Conservation (phyloP, 805 yeast species). For the Cyberlindnera sargentensis region DNA sequence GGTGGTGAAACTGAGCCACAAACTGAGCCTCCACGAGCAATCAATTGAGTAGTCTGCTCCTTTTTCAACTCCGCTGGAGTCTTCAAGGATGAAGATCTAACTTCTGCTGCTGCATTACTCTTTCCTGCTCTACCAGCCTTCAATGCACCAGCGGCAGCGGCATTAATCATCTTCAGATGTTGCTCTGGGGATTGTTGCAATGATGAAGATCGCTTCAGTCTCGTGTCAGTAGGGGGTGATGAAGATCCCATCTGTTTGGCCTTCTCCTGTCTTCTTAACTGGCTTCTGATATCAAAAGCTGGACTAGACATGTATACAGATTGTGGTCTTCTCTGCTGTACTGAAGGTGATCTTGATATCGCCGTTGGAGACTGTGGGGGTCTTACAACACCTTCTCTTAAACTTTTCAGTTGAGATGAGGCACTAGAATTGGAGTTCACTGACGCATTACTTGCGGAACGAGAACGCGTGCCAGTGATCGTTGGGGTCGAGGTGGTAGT, state of each 20-base stretch:
- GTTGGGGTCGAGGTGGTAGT: not conserved
- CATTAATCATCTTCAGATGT: constrained; percentile 2
- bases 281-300: constrained; percentile 24
- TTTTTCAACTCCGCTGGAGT: constrained; percentile 7
- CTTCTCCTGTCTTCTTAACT: constrained; percentile 20
- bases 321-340: constrained; percentile 16
- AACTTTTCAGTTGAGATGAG: constrained; percentile 10
- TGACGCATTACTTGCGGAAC: constrained; percentile 18
- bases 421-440: constrained; percentile 11
- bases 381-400: constrained; percentile 1
- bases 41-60: not conserved
- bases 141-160: constrained; percentile 21
- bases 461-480: not conserved
- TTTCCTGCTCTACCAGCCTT: constrained; percentile 2
- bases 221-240: not conserved
- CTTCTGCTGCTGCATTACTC: constrained; percentile 1
- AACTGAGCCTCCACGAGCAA: not conserved
- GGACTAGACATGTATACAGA: constrained; percentile 19
- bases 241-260: constrained; percentile 8
- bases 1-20: not conserved
- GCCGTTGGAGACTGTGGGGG: constrained; percentile 11
- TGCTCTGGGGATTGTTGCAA: constrained; percentile 9
- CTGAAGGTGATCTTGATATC: constrained; percentile 15
- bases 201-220: constrained; percentile 6
- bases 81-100: constrained; percentile 17